Base-by-base conservation (phyloP, 331 rosid species). In the Quercus lobata region DNA sequence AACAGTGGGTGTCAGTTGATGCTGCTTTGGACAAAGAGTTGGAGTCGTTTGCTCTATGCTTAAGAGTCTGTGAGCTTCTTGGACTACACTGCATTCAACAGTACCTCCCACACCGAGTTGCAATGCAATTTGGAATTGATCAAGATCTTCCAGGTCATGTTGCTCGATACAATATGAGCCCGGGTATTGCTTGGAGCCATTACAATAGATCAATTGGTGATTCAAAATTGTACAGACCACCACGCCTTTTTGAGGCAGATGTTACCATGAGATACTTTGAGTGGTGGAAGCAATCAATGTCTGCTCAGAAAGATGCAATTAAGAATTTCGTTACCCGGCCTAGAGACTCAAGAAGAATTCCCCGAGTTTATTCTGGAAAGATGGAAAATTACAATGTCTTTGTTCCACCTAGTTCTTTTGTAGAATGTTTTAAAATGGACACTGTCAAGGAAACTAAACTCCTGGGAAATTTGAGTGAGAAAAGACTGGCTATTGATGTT, bases 81-180 rank as follows among this genome's bases (percentile, higher is more conserved):
- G 87, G 84, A 32, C 69, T 77, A 18, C n/a, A 22, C 19, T 73
- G 44, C 6, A 66, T 15, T 1, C 71, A 76, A 69, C 69, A 34
- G 11, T 84, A 84, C 63, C 68, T 76, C 7, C 87, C 84, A 1
- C 79, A 80, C 37, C 73, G 79, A 32, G 84, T 84, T 3, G 76
- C 84, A 10, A 76, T 27, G 79, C 87, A 76, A 58, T 84, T 84
- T 68, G 87, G 87, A n/a, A 27, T 56, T 68, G 81, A 84, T 61
- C 87, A 77, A 73, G 84, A 76, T 66, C 15, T 84, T 58, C 84
- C 80, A 22, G 37, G 56, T 22, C 18, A 1, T 74, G 77, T 74
- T 58, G 49, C 19, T 32, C 34, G 41, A 44, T 18, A 9, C 5
- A 62, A 22, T 18, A 37, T 3, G 61, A 72, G 2, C 69, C 9